These are phyloP conservation scores for Malus orientalis DNA, from an alignment of 306 rosid species.

Conservation along the genomic window DNA sequence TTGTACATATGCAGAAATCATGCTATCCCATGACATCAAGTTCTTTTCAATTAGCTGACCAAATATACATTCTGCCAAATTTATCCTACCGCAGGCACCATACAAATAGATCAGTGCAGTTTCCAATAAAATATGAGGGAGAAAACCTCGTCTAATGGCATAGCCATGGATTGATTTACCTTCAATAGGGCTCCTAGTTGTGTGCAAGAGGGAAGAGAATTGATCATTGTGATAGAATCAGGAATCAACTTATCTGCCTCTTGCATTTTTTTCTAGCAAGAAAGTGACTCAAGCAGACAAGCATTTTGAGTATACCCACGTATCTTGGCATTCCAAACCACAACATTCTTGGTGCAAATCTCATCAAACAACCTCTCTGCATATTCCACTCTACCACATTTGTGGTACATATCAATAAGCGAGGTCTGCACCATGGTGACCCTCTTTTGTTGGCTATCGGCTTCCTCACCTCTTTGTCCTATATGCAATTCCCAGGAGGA, in stretches of 20 bases:
- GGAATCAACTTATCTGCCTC: slow-evolving; percentile 25
- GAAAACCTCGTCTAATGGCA: slow-evolving; percentile 45
- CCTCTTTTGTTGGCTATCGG: too few relatives aligned
- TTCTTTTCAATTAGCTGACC: slow-evolving; percentile 26
- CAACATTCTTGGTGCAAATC: slow-evolving; percentile 27
- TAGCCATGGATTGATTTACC: slow-evolving; percentile 49
- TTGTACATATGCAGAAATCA: slow-evolving; percentile 38
- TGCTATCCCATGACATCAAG: slow-evolving; percentile 41
- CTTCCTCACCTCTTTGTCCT: too few relatives aligned
- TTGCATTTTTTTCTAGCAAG: slow-evolving; percentile 38
- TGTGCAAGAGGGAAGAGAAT: slow-evolving; percentile 44
- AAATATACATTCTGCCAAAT: slow-evolving; percentile 31
- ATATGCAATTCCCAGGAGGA: too few relatives aligned
- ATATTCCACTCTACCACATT: slow-evolving; percentile 33
- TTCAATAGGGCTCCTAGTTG: slow-evolving; percentile 31
- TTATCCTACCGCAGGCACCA: slow-evolving; percentile 30
- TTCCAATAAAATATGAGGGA: slow-evolving; percentile 46
- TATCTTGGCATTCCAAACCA: slow-evolving; percentile 57
- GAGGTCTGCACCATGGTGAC: slow-evolving; percentile 47
- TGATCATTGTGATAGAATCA: slow-evolving; percentile 39
- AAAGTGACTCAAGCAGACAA: slow-evolving; percentile 12
- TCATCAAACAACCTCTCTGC: slow-evolving; percentile 38
- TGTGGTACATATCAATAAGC: slow-evolving; percentile 45
- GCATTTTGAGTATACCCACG: slow-evolving; percentile 31
- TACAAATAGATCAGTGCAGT: slow-evolving; percentile 44